Percentiles rank a stretch among this genome's conserved stretches.
Evolutionary conservation across 371 early-diverging fungal genomes (phyloP).

Genomic region (Actinomortierella ambigua): DNA sequence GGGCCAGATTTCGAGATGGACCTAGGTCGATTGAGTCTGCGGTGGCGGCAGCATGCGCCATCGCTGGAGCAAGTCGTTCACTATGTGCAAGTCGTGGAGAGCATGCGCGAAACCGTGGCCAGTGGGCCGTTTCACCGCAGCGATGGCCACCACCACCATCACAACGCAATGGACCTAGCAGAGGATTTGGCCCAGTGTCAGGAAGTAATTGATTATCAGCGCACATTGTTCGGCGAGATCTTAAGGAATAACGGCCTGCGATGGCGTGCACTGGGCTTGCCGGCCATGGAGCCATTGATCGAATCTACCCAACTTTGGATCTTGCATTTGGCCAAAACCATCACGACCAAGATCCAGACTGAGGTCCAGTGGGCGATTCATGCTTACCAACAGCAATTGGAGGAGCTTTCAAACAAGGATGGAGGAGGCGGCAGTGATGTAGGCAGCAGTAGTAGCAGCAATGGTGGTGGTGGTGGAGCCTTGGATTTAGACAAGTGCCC

Average conservation of each 20-base stretch:
- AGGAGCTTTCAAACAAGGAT: too few species aligned
- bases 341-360: constrained; percentile 31
- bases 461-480: too few species aligned
- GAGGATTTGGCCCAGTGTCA: constrained; percentile 36
- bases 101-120: constrained; percentile 34
- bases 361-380: constrained; percentile 28
- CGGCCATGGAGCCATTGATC: constrained; percentile 34
- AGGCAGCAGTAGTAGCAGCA: too few species aligned
- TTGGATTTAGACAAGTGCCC: too few species aligned
- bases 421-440: too few species aligned
- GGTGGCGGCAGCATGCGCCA: constrained; percentile 22
- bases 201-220: constrained; percentile 35
- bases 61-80: constrained; percentile 36
- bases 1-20: constrained; percentile 42
- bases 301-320: constrained; percentile 37
- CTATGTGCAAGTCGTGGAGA: constrained; percentile 41
- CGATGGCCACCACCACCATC: constrained; percentile 30
- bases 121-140: too few species aligned
- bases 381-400: too few species aligned
- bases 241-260: constrained; percentile 26
- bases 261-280: constrained; percentile 34
- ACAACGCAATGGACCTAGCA: constrained; percentile 22
- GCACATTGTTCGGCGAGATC: constrained; percentile 32
- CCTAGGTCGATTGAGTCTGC: constrained; percentile 31
- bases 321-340: constrained; percentile 24